Conservation (phyloP, 345 rosid genomes). For the Toxicodendron radicans region DNA sequence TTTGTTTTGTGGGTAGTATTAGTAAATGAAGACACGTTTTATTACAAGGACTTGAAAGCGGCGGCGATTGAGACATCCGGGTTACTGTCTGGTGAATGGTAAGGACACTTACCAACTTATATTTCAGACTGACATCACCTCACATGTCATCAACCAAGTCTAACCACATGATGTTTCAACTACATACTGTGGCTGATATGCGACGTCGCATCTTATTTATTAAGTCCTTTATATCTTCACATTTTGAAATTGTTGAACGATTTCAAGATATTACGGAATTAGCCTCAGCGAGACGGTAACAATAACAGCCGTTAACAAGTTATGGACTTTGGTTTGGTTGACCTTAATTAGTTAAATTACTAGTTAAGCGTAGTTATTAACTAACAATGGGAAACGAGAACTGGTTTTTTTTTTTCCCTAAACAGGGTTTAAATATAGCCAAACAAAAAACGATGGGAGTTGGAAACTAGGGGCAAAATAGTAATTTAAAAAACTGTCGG, state of each 20-base stretch:
- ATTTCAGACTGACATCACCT: too few relatives aligned
- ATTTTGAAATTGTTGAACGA: too few relatives aligned
- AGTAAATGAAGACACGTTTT: background rate
- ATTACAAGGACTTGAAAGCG: slow-evolving; percentile 25
- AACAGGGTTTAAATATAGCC: background rate
- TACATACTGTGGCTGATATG: slow-evolving; percentile 18
- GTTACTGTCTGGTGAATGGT: slow-evolving; percentile 38
- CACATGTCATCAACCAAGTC: background rate
- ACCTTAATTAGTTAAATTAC: too few relatives aligned
- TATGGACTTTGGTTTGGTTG: too few relatives aligned
- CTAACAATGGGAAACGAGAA: background rate
- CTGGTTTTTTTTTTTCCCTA: too few relatives aligned
- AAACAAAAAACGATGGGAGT: background rate
- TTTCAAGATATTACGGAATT: too few relatives aligned
- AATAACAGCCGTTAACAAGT: too few relatives aligned
- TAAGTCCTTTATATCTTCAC: too few relatives aligned
- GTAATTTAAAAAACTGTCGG: slow-evolving; percentile 58
- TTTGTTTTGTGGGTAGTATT: too few relatives aligned
- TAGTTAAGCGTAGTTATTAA: too few relatives aligned
- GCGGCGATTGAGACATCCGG: background rate
- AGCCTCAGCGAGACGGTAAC: too few relatives aligned
- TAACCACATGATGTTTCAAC: slow-evolving; percentile 34
- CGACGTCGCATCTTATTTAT: slow-evolving; percentile 27
- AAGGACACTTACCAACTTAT: slow-evolving; percentile 52
- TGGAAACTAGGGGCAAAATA: slow-evolving; percentile 22